phyloP scores from a whole-genome alignment of 805 yeast genomes.

The Schwanniomyces vanrijiae region DNA sequence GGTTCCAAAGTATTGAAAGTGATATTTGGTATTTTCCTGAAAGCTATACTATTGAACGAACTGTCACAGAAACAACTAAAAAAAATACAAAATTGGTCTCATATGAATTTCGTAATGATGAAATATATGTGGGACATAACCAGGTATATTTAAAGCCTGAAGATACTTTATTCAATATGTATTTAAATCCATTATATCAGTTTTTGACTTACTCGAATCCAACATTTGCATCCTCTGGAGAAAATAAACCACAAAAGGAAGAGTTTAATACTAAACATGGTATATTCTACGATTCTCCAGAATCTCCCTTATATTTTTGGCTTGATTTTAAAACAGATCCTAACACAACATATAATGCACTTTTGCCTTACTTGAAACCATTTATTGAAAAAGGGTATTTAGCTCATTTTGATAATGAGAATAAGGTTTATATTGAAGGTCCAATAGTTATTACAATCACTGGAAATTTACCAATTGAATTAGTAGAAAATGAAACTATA shows the following conservation, averaged over 20 bases:
- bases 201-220: conserved; percentile 53
- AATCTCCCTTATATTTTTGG: conserved; percentile 56
- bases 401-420: conserved; percentile 43
- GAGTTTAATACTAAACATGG: conserved; percentile 23
- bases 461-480: conserved; percentile 58
- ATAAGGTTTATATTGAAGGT: conserved; percentile 38
- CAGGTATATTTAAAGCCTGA: conserved; percentile 43
- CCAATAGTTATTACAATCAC: conserved; percentile 66
- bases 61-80: conserved; percentile 23
- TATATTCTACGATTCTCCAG: conserved; percentile 43
- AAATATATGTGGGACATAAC: conserved; percentile 65
- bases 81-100: conserved; percentile 7
- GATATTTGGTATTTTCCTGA: conserved; percentile 56
- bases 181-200: conserved; percentile 51
- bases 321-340: conserved; percentile 65
- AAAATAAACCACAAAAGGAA: conserved; percentile 12
- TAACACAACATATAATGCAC: conserved; percentile 42
- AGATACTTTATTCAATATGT: conserved; percentile 49
- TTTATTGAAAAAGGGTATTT: conserved; percentile 51
- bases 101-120: conserved; percentile 23
- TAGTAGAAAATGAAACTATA: conserved; percentile 19
- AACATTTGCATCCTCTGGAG: conserved; percentile 6
- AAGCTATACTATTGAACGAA: conserved; percentile 28
- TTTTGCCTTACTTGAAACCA: conserved; percentile 46
- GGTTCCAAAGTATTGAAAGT: conserved; percentile 63